A percentile compares a stretch with the other conserved stretches of the same genome.
Conservation (phyloP, 805 yeast species). For the Wickerhamiella domercqiae region DNA sequence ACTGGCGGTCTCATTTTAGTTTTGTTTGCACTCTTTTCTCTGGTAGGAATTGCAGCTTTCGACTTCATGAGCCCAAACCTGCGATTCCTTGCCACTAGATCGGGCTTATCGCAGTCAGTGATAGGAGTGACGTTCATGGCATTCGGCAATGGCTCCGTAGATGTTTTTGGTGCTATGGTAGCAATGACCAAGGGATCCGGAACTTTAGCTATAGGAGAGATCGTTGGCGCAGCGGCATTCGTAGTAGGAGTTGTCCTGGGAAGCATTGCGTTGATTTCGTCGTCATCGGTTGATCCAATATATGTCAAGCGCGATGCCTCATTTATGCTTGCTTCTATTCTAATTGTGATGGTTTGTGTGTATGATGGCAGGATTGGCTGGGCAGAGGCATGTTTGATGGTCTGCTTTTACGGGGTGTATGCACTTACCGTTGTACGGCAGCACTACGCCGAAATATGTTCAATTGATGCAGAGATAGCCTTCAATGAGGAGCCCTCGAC, state of each 20-base stretch:
- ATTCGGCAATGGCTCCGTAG: conserved; percentile 87
- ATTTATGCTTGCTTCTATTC: conserved; percentile 38
- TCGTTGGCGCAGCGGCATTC: conserved; percentile 82
- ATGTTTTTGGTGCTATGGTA: conserved; percentile 66
- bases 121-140: conserved; percentile 82
- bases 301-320: conserved; percentile 44
- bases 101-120: conserved; percentile 56
- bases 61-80: conserved; percentile 72
- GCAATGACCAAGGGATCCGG: conserved; percentile 63
- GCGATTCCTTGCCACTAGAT: conserved; percentile 42
- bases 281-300: conserved; percentile 36
- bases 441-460: conserved; percentile 36
- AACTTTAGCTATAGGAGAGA: conserved; percentile 72
- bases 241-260: conserved; percentile 72
- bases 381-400: conserved; percentile 43
- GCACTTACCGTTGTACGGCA: conserved; percentile 35
- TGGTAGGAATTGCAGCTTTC: conserved; percentile 67
- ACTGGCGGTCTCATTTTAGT: not conserved
- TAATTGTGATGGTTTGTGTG: conserved; percentile 37
- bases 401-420: conserved; percentile 41
- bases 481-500: not conserved
- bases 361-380: conserved; percentile 39
- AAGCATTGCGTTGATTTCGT: conserved; percentile 50
- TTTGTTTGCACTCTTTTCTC: conserved; percentile 35
- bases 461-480: conserved; percentile 32